Evolutionary conservation across 2,329 filamentous ascomycete species (phyloP).

Genomic region (Calonectria hongkongensis): DNA sequence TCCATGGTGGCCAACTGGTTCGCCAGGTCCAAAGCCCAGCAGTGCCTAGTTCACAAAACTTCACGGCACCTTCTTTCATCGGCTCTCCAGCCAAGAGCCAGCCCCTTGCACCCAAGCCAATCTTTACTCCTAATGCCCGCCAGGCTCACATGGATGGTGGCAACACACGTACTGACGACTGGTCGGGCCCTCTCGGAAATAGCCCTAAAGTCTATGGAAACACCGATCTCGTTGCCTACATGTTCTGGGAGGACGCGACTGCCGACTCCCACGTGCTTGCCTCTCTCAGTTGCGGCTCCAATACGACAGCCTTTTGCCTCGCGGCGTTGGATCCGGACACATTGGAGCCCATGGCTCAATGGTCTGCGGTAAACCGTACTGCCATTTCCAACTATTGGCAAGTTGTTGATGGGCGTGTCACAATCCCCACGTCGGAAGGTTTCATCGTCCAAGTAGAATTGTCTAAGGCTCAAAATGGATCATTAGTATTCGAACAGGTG

Average conservation of each 20-base stretch:
- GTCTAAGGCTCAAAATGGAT: neutral
- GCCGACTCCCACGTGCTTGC: neutral
- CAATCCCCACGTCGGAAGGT: neutral
- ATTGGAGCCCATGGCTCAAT: neutral
- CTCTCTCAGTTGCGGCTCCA: neutral
- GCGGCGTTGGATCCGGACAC: neutral
- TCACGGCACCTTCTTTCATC: neutral
- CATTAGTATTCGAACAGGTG: neutral
- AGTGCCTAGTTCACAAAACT: neutral
- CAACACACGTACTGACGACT: neutral
- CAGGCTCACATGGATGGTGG: slow-evolving; percentile 1
- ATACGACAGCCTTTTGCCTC: neutral
- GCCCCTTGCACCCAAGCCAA: neutral
- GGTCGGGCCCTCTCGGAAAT: neutral
- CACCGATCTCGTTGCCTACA: neutral
- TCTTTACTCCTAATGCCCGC: neutral
- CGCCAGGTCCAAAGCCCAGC: neutral
- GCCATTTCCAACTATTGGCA: slow-evolving; percentile 1
- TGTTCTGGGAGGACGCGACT: slow-evolving; percentile 6
- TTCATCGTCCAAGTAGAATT: neutral
- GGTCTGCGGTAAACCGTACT: neutral
- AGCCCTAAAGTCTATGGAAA: neutral
- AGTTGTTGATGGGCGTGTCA: neutral
- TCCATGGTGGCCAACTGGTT: neutral
- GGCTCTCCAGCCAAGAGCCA: neutral